These are phyloP conservation scores for Salvia miltiorrhiza DNA, from an alignment of 257 asterid genomes.

Conservation along the genomic window DNA sequence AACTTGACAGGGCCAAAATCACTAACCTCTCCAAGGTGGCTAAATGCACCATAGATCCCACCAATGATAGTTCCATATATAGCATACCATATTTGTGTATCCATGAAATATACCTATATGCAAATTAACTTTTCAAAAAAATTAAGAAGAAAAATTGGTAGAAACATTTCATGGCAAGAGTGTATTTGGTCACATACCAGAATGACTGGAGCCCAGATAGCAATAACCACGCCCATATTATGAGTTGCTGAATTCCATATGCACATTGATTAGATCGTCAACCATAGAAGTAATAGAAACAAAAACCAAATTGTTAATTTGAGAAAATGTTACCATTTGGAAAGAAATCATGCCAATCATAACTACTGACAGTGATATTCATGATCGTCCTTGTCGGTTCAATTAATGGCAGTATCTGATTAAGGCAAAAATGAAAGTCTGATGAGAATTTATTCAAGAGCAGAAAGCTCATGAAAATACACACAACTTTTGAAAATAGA, in stretches of 20 bases:
- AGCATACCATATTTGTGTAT: slow-evolving; percentile 98
- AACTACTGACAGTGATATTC: slow-evolving; percentile 56
- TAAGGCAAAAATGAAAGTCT: slow-evolving; percentile 12
- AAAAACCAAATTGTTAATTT: neutral
- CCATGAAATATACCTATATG: slow-evolving; percentile 90
- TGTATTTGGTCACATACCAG: slow-evolving; percentile 54
- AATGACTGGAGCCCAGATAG: slow-evolving; percentile 87
- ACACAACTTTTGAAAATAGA: neutral
- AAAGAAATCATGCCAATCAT: slow-evolving; percentile 97
- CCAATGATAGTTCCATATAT: slow-evolving; percentile 81
- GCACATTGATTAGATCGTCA: slow-evolving; percentile 26
- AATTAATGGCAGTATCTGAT: slow-evolving; percentile 85
- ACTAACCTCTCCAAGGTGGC: slow-evolving; percentile 98
- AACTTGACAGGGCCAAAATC: slow-evolving; percentile 16
- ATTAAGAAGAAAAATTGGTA: slow-evolving; percentile 12
- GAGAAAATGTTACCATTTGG: slow-evolving; percentile 65
- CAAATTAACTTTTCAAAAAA: slow-evolving; percentile 23
- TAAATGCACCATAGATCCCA: slow-evolving; percentile 95
- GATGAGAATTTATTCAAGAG: neutral
- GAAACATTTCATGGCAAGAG: slow-evolving; percentile 8
- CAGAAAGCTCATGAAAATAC: slow-evolving; percentile 9
- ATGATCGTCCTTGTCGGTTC: slow-evolving; percentile 79
- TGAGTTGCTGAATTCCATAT: slow-evolving; percentile 58
- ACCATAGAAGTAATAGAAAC: slow-evolving; percentile 9
- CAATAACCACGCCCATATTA: slow-evolving; percentile 79